Conservation (phyloP, 2,329 filamentous ascomycete genomes). For the Fusarium brevicatenulatum region DNA sequence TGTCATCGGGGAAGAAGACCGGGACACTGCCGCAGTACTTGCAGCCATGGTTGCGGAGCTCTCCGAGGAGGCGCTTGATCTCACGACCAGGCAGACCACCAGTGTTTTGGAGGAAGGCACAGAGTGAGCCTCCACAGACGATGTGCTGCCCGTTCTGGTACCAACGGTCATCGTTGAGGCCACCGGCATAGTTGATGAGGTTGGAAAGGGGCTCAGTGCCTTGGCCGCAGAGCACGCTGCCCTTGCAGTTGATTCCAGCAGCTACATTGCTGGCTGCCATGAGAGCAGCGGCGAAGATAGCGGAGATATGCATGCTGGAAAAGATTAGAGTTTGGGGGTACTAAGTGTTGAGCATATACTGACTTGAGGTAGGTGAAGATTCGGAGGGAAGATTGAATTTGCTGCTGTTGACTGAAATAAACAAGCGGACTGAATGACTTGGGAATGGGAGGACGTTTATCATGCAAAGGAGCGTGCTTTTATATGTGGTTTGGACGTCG, state of each 20-base stretch:
- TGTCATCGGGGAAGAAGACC: not conserved
- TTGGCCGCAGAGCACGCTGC: not conserved
- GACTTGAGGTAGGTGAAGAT: not conserved
- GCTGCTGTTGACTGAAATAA: rapidly evolving
- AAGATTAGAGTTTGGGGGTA: rapidly evolving
- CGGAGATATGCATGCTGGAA: not conserved
- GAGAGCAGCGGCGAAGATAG: not conserved
- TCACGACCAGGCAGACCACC: not conserved
- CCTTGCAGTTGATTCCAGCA: not conserved
- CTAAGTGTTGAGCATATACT: not conserved
- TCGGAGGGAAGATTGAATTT: not conserved
- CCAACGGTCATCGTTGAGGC: not conserved
- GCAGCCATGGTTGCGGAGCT: not conserved
- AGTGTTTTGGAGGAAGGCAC: not conserved
- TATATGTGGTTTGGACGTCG: not conserved
- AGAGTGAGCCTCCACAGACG: not conserved
- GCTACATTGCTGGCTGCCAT: not conserved
- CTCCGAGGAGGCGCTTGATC: not conserved
- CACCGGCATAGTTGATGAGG: not conserved
- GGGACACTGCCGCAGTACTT: not conserved
- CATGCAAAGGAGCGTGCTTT: rapidly evolving
- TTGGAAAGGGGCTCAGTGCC: not conserved
- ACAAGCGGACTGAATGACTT: rapidly evolving
- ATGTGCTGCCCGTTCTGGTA: not conserved
- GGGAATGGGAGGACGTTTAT: rapidly evolving